Evolutionary conservation across 1,284 basidiomycete species (phyloP).

Genomic region (Peniophora sp.): DNA sequence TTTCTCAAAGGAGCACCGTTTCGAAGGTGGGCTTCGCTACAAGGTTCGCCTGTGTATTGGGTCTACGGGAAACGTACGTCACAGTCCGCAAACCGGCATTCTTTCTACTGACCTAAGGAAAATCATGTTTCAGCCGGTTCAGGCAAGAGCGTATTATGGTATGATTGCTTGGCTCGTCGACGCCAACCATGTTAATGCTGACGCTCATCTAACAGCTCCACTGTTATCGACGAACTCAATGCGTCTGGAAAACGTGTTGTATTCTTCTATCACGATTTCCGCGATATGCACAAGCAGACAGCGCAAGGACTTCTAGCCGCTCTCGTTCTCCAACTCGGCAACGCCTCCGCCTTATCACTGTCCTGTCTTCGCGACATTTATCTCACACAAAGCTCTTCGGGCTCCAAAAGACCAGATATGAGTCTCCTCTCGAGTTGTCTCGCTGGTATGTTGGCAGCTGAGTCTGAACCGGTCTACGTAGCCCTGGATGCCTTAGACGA

Average conservation of each 20-base stretch:
- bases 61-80: slow-evolving; percentile 6
- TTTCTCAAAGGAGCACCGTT: slow-evolving; percentile 2
- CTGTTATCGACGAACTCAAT: slow-evolving; percentile 4
- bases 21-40: slow-evolving; percentile 1
- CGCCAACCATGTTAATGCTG: neutral
- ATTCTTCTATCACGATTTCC: slow-evolving; percentile 7
- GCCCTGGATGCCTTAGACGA: slow-evolving; percentile 8
- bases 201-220: slow-evolving; percentile 3
- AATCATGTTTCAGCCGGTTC: slow-evolving; percentile 5
- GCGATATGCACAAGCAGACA: slow-evolving; percentile 4
- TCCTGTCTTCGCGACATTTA: neutral
- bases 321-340: slow-evolving; percentile 4
- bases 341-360: slow-evolving; percentile 2
- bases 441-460: neutral
- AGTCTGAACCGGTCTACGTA: slow-evolving; percentile 1
- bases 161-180: neutral
- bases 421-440: neutral
- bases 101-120: neutral
- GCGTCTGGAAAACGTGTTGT: neutral
- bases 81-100: too few relatives aligned
- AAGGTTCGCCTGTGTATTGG: too few relatives aligned
- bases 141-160: slow-evolving; percentile 4
- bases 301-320: slow-evolving; percentile 4
- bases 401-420: neutral
- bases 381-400: neutral